phyloP scores from a whole-genome alignment of 1,139 yeast genomes.

The Komagataea norvegica region DNA sequence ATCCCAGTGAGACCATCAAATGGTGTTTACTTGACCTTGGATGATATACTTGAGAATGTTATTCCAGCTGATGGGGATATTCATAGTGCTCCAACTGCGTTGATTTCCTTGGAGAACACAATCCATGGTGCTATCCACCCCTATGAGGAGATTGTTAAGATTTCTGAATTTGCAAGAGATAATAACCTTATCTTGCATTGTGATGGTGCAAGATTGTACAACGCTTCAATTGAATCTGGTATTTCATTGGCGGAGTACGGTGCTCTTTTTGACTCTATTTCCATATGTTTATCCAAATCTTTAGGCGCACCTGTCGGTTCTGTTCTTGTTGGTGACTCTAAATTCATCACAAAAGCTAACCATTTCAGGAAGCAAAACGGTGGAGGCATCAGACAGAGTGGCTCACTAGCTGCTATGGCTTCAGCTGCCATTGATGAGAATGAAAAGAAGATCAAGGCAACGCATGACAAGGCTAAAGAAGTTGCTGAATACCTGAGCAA shows the following conservation, averaged over 20 bases:
- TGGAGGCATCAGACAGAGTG: conserved; percentile 82
- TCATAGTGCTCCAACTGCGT: conserved; percentile 77
- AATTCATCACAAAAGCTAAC: conserved; percentile 57
- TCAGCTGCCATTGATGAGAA: conserved; percentile 63
- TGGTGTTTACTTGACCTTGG: conserved; percentile 62
- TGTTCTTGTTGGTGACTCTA: conserved; percentile 56
- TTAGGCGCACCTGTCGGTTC: conserved; percentile 86
- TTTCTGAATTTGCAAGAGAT: conserved; percentile 54
- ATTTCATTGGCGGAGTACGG: conserved; percentile 59
- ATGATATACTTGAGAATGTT: conserved; percentile 54
- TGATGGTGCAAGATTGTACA: conserved; percentile 88
- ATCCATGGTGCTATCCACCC: conserved; percentile 71
- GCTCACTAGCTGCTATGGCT: conserved; percentile 69
- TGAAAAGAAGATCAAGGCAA: conserved; percentile 44
- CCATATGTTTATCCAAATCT: conserved; percentile 74
- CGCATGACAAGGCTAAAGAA: conserved; percentile 55
- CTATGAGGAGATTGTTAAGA: conserved; percentile 57
- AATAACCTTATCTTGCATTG: conserved; percentile 57
- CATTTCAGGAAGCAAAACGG: conserved; percentile 81
- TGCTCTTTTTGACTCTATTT: conserved; percentile 65
- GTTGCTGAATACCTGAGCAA: conserved; percentile 47
- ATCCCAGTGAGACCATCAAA: conserved; percentile 63
- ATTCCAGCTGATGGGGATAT: conserved; percentile 61
- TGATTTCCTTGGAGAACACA: conserved; percentile 75
- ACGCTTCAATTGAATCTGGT: conserved; percentile 68